Conservation (phyloP, 2,329 filamentous ascomycete species). For the Teratosphaeria pseudoeucalypti region DNA sequence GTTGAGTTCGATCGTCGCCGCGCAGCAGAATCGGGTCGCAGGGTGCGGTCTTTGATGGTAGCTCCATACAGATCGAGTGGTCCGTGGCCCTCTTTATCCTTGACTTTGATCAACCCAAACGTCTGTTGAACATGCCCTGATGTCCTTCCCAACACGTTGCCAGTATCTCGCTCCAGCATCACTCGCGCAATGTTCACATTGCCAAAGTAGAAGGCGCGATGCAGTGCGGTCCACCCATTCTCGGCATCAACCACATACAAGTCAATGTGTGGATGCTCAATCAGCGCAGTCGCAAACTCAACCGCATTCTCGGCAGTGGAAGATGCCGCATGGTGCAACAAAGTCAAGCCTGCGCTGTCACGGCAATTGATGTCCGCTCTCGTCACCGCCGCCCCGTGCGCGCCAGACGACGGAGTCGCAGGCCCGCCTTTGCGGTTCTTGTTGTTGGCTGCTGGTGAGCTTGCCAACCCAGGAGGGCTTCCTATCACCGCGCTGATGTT, state of each 20-base stretch:
- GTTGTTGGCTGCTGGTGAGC: slow-evolving; percentile 33
- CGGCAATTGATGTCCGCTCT: slow-evolving; percentile 71
- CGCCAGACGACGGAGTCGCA: slow-evolving; percentile 33
- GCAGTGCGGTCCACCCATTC: slow-evolving; percentile 91
- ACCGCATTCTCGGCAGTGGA: slow-evolving; percentile 59
- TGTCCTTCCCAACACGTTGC: slow-evolving; percentile 53
- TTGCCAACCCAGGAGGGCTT: slow-evolving; percentile 37
- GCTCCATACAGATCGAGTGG: slow-evolving; percentile 87
- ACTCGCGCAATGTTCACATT: slow-evolving; percentile 78
- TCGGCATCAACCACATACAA: slow-evolving; percentile 79
- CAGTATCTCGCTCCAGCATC: slow-evolving; percentile 67
- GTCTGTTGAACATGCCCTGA: slow-evolving; percentile 50
- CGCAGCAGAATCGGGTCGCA: slow-evolving; percentile 34
- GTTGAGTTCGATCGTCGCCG: slow-evolving; percentile 21
- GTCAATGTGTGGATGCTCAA: slow-evolving; percentile 75
- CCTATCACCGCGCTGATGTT: slow-evolving; percentile 24
- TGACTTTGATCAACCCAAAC: slow-evolving; percentile 79
- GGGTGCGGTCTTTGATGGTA: slow-evolving; percentile 69
- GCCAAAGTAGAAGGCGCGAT: slow-evolving; percentile 80
- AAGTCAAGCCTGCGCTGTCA: slow-evolving; percentile 69
- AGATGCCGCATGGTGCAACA: slow-evolving; percentile 75
- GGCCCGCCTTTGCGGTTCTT: slow-evolving; percentile 30
- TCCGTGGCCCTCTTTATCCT: slow-evolving; percentile 88
- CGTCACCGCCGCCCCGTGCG: slow-evolving; percentile 37
- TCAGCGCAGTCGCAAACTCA: slow-evolving; percentile 65